A percentile compares a stretch with the other conserved stretches of the same genome.
Conservation (phyloP, 768 basidiomycete species). For the Stropharia rugosoannulata region DNA sequence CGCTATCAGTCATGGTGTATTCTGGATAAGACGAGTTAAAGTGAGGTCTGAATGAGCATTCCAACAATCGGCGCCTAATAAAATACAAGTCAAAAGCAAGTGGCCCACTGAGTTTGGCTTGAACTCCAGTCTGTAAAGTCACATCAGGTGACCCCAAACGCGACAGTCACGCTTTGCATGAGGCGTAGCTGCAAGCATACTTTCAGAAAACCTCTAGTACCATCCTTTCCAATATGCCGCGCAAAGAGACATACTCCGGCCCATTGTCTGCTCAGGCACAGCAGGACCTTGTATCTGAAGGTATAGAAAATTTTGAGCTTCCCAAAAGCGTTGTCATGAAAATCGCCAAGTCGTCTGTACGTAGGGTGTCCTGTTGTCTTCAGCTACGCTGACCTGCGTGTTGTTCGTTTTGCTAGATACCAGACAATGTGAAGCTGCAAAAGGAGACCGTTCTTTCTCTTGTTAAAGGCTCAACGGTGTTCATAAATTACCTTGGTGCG, state of each 20-base stretch:
- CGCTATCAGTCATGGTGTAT: slow-evolving; percentile 41
- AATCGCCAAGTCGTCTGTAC: slow-evolving; percentile 82
- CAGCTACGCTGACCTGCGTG: neutral
- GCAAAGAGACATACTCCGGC: slow-evolving; percentile 58
- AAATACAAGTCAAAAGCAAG: too few species aligned
- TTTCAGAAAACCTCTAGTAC: neutral
- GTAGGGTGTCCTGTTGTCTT: slow-evolving; percentile 22
- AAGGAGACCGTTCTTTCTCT: slow-evolving; percentile 88
- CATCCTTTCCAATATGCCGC: slow-evolving; percentile 55
- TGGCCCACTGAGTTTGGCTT: too few species aligned
- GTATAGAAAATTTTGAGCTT: slow-evolving; percentile 87
- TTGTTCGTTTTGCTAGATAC: slow-evolving; percentile 50
- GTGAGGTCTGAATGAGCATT: too few species aligned
- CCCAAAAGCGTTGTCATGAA: slow-evolving; percentile 81
- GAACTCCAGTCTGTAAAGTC: too few species aligned
- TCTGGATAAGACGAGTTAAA: too few species aligned
- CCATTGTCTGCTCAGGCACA: slow-evolving; percentile 72
- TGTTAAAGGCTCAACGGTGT: slow-evolving; percentile 88
- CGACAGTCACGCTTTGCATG: too few species aligned
- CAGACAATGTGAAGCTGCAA: slow-evolving; percentile 82
- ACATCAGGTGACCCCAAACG: too few species aligned
- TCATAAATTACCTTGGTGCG: slow-evolving; percentile 91
- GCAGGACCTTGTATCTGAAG: slow-evolving; percentile 77
- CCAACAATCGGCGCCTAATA: too few species aligned
- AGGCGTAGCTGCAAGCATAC: too few species aligned